A percentile compares a stretch with the other conserved stretches of the same genome.
Conservation (phyloP, 2,329 filamentous ascomycete species). For the Pyrenophora teres region DNA sequence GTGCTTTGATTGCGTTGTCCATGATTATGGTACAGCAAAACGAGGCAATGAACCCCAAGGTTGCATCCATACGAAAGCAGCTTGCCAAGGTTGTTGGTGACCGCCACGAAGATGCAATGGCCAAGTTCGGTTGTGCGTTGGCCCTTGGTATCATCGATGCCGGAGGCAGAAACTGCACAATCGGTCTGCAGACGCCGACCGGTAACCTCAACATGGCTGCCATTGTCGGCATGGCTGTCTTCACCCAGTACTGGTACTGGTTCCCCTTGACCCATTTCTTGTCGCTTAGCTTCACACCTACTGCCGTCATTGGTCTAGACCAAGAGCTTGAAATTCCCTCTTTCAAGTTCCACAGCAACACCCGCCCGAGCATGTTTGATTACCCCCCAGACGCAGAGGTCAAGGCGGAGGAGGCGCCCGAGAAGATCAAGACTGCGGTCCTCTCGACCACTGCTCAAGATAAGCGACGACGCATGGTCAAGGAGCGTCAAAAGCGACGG, state of each 20-base stretch:
- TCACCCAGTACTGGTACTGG: conserved; percentile 99
- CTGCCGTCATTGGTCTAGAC: conserved; percentile 91
- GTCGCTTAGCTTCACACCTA: conserved; percentile 94
- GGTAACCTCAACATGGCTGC: conserved; percentile 99
- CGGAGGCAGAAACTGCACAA: conserved; percentile 96
- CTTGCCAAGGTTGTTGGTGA: conserved; percentile 93
- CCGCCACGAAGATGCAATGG: conserved; percentile 98
- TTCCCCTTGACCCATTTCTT: conserved; percentile 98
- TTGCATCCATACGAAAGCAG: conserved; percentile 85
- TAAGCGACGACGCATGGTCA: conserved; percentile 90
- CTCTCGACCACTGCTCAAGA: conserved; percentile 96
- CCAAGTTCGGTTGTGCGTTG: conserved; percentile 94
- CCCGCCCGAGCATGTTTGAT: conserved; percentile 92
- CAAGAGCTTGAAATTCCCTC: conserved; percentile 90
- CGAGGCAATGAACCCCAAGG: conserved; percentile 97
- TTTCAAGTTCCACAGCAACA: conserved; percentile 96
- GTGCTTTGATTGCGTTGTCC: conserved; percentile 87
- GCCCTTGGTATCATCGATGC: conserved; percentile 97
- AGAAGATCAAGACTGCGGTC: conserved; percentile 92
- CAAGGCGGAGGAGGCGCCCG: conserved; percentile 90
- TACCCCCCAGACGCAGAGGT: conserved; percentile 97
- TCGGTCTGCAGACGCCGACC: conserved; percentile 94
- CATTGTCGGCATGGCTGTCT: conserved; percentile 96
- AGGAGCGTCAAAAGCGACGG: conserved; percentile 84
- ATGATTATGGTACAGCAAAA: conserved; percentile 99